phyloP scores from a whole-genome alignment of 2,329 filamentous ascomycete genomes.

The Onygena corvina region DNA sequence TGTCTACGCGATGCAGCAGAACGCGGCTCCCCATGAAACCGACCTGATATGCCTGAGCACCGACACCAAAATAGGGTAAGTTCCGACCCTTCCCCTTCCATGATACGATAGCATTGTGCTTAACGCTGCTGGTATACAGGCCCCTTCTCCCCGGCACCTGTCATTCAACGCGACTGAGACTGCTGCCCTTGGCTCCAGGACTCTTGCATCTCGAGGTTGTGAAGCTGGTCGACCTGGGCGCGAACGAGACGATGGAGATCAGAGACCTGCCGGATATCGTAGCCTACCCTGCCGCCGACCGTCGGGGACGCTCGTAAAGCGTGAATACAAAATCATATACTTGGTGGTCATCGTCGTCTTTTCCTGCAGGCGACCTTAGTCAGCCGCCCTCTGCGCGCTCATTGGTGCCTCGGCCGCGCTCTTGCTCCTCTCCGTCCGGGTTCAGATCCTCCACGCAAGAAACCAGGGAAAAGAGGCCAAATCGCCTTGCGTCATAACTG shows the following conservation, averaged over 20 bases:
- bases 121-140: conserved; percentile 22
- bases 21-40: conserved; percentile 37
- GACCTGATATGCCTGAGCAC: conserved; percentile 46
- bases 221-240: conserved; percentile 44
- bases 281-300: conserved; percentile 23
- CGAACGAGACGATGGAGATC: conserved; percentile 45
- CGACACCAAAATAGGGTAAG: conserved; percentile 47
- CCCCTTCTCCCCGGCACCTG: conserved; percentile 45
- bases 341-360: neutral
- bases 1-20: conserved; percentile 44
- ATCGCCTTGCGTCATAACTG: conserved; percentile 2
- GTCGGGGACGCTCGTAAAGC: neutral
- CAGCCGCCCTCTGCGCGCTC: neutral
- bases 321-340: neutral
- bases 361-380: neutral
- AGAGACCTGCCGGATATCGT: conserved; percentile 46
- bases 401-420: neutral
- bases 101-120: neutral
- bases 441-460: too few relatives aligned
- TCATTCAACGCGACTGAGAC: conserved; percentile 44
- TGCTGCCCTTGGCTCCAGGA: conserved; percentile 41
- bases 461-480: conserved; percentile 1
- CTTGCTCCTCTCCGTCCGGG: neutral
- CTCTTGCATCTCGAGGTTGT: conserved; percentile 43
- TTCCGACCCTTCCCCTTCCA: conserved; percentile 8